Evolutionary conservation across 1,284 basidiomycete genomes (phyloP), one percentile per base, ranked within the genome.

Genomic region (Ceratobasidium sp.): DNA sequence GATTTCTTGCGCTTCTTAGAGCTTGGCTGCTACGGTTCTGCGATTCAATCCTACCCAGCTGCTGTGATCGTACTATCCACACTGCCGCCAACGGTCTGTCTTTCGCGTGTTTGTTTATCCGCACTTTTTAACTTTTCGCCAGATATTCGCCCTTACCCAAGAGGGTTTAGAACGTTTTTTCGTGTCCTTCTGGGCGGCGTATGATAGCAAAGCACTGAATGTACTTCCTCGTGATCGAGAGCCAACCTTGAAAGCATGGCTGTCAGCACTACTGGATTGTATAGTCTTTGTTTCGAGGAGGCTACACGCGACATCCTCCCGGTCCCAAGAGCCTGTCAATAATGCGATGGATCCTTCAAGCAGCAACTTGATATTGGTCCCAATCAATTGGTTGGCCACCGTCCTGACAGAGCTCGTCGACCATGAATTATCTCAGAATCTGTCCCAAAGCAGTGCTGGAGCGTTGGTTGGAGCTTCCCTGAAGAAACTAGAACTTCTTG

Each of bases 41-140:
- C 92, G 0, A 73, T 84, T 2, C 83, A 89, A 72, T 90, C 89
- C 2, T 96, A 94, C 75, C 91, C 92, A 0, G 83, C 87, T 0
- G 81, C 95, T 32, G 79, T 95, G 8, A 80, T 96, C 42, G 83
- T 94, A 27, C 76, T 96, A 3, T 90, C 91, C 0, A 93, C 91
- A 0, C 86, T 96, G 29, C 91, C 93, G 5, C 75, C 81, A 2
- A 80, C 81, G 35, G 87, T 89, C 75, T 55, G 84, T 78, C 34
- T 2, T n/a, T 20, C 12, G 22, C 62, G n/a, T n/a, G 53, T 50
- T 71, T 15, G 77, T 42, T 20, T 27, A 43, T 15, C n/a, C n/a
- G n/a, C n/a, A n/a, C n/a, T n/a, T 1, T 42, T 22, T 10, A 17
- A 25, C 34, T 43, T 1, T 34, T n/a, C 32, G 6, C 15, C 60